phyloP scores from a whole-genome alignment of 176 grass and related monocot species.

The Rhynchospora tenuis region DNA sequence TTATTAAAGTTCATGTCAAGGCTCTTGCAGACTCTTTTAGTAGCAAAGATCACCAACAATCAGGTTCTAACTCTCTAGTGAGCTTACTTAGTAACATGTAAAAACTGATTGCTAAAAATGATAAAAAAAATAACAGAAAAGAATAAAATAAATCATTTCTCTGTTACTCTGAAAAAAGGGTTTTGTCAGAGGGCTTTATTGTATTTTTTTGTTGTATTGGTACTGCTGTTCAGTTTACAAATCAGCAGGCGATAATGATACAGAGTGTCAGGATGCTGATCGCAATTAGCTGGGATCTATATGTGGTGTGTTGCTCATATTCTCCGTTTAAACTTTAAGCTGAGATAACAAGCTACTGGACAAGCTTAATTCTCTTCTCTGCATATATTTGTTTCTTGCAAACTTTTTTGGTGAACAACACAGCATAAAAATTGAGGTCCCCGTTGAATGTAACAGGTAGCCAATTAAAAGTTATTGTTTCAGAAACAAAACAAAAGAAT shows the following conservation, averaged over 20 bases:
- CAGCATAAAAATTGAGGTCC: neutral
- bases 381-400: neutral
- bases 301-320: neutral
- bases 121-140: neutral
- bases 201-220: neutral
- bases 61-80: neutral
- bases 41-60: neutral
- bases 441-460: neutral
- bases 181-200: neutral
- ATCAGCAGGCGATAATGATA: neutral
- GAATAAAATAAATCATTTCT: neutral
- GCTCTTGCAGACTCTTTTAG: neutral
- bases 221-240: neutral
- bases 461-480: neutral
- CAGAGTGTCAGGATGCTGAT: neutral
- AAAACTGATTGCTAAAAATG: neutral
- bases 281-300: neutral
- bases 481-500: neutral
- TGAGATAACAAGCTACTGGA: neutral
- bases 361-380: neutral
- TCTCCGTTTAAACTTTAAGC: neutral
- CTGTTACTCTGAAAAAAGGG: neutral
- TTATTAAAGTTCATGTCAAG: neutral
- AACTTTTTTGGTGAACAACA: neutral
- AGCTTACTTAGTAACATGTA: neutral